Conservation (phyloP, 1,284 basidiomycete genomes). For the Gymnopus androsaceus region DNA sequence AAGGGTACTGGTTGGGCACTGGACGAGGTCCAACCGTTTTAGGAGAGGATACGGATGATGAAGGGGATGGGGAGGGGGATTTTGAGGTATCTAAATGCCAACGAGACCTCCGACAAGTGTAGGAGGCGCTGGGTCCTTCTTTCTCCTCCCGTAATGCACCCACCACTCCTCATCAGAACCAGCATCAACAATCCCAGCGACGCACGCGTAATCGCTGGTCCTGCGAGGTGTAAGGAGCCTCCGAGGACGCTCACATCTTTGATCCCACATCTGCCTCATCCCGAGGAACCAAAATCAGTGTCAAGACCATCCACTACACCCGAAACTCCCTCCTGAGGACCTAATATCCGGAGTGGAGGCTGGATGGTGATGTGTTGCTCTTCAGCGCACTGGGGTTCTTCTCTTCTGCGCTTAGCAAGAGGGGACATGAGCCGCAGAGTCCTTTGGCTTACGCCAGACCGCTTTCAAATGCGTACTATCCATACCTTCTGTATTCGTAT, state of each 20-base stretch:
- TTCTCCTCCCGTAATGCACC: slow-evolving; percentile 40
- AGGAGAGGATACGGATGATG: too few relatives aligned
- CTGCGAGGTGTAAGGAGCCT: slow-evolving; percentile 37
- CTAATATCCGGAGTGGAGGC: slow-evolving; percentile 52
- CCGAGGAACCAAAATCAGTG: slow-evolving; percentile 61
- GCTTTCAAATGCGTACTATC: neutral
- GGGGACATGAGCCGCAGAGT: neutral
- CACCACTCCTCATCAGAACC: slow-evolving; percentile 51
- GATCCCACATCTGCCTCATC: slow-evolving; percentile 77
- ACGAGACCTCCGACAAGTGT: slow-evolving; percentile 30
- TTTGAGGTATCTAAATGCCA: too few relatives aligned
- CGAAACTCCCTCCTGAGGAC: slow-evolving; percentile 39
- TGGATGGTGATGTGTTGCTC: slow-evolving; percentile 22
- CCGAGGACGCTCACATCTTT: slow-evolving; percentile 47
- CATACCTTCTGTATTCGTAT: slow-evolving; percentile 5
- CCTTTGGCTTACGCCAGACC: too few relatives aligned
- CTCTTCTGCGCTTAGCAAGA: slow-evolving; percentile 34
- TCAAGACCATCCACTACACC: slow-evolving; percentile 44
- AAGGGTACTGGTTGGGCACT: too few relatives aligned
- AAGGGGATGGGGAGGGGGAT: too few relatives aligned
- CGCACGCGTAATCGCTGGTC: slow-evolving; percentile 44
- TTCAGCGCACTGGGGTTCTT: slow-evolving; percentile 34
- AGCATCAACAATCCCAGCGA: too few relatives aligned
- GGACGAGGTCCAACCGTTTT: too few relatives aligned
- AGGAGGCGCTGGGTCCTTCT: slow-evolving; percentile 32